Evolutionary conservation across 1,139 yeast species (phyloP).

Genomic region (Yamadazyma jaroonii): DNA sequence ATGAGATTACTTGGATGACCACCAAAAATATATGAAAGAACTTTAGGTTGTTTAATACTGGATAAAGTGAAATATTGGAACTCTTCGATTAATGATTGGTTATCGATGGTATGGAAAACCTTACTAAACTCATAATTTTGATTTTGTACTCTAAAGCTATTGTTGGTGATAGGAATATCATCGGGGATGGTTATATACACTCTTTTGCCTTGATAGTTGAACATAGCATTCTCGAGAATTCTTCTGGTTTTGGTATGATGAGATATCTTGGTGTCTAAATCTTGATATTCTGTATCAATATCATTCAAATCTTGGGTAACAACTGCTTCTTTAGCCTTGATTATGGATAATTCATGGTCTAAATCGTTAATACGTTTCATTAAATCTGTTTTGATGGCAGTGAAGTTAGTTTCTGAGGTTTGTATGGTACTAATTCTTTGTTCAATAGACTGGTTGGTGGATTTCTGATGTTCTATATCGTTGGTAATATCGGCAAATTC

Average conservation of each 20-base stretch:
- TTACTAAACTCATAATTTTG: conserved; percentile 20
- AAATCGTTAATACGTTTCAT: conserved; percentile 9
- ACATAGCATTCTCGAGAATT: conserved; percentile 51
- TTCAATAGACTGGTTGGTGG: neutral
- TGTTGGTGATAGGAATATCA: conserved; percentile 1
- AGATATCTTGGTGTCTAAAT: conserved; percentile 7
- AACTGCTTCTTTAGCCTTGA: conserved; percentile 7
- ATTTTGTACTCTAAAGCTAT: conserved; percentile 4
- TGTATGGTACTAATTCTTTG: conserved; percentile 2
- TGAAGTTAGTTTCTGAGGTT: conserved; percentile 7
- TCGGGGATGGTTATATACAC: conserved; percentile 23
- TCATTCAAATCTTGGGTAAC: conserved; percentile 3
- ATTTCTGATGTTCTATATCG: conserved; percentile 1
- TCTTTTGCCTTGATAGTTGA: conserved; percentile 43
- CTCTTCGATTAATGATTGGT: conserved; percentile 9
- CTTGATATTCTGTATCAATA: conserved; percentile 4
- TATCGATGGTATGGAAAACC: conserved; percentile 10
- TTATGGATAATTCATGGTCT: conserved; percentile 8
- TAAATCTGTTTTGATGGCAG: conserved; percentile 7
- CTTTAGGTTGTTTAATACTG: conserved; percentile 3
- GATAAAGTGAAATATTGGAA: conserved; percentile 7
- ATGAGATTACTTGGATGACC: conserved; percentile 11
- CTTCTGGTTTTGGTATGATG: conserved; percentile 30
- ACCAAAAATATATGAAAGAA: conserved; percentile 8
- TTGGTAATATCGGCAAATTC: conserved; percentile 12